Conservation (phyloP, 164 flowering plant species). For the Umbilicus rupestris region DNA sequence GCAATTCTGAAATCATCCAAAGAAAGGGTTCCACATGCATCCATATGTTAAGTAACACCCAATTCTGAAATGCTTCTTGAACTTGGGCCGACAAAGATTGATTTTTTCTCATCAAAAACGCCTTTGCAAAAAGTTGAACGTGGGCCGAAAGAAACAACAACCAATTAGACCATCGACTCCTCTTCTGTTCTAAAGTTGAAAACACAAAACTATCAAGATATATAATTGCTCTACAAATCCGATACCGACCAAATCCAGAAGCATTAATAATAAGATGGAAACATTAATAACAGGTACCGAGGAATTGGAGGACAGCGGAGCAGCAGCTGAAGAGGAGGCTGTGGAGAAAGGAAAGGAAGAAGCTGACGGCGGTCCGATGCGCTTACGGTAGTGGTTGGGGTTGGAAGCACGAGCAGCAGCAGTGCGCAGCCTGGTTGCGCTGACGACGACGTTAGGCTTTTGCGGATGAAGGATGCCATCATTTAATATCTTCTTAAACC, state of each 20-base stretch:
- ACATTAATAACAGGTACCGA: not conserved
- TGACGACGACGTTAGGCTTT: not conserved
- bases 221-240: not conserved
- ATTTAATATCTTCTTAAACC: not conserved
- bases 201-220: not conserved
- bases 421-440: not conserved
- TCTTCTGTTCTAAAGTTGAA: conserved; percentile 21
- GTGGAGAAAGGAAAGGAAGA: conserved; percentile 7
- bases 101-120: too few relatives aligned
- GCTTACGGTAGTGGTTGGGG: not conserved
- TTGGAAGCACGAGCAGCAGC: conserved; percentile 4
- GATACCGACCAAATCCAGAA: not conserved
- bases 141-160: conserved; percentile 77
- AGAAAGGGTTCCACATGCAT: not conserved
- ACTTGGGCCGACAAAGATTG: too few relatives aligned
- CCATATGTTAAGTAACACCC: not conserved
- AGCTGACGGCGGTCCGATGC: conserved; percentile 1
- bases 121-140: too few relatives aligned
- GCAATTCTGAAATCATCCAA: not conserved
- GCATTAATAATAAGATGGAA: not conserved
- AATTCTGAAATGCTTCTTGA: too few relatives aligned
- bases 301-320: not conserved
- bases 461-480: conserved; percentile 9
- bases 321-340: not conserved
- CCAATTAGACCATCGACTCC: conserved; percentile 57